These are phyloP conservation scores for Taphrina communis DNA, from an alignment of 1,139 yeast species.

Conservation along the genomic window DNA sequence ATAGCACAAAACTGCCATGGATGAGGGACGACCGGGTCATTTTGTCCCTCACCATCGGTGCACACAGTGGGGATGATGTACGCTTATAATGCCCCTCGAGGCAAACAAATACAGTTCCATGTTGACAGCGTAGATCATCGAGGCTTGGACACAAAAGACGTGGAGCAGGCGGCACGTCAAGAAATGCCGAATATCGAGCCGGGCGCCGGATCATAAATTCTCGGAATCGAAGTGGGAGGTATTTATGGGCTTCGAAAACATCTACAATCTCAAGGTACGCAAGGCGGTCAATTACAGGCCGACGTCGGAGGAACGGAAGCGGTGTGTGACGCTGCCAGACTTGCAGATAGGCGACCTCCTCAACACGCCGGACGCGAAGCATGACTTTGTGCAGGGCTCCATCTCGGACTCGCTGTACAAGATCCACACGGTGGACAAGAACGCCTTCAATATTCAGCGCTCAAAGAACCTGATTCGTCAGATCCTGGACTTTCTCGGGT, in stretches of 20 bases:
- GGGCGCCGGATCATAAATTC: constrained; percentile 25
- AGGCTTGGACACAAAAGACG: constrained; percentile 23
- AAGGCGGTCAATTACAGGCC: constrained; percentile 22
- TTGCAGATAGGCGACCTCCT: constrained; percentile 9
- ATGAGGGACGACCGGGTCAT: constrained; percentile 41
- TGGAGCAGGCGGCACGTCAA: constrained; percentile 31
- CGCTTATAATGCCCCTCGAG: not conserved
- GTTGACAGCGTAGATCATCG: constrained; percentile 11
- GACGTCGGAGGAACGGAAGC: constrained; percentile 10
- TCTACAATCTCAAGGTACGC: constrained; percentile 32
- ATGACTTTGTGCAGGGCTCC: constrained; percentile 27
- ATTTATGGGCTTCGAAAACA: constrained; percentile 34
- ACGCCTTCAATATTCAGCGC: constrained; percentile 37
- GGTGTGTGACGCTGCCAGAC: constrained; percentile 18
- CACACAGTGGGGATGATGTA: constrained; percentile 31
- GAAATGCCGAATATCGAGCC: constrained; percentile 12
- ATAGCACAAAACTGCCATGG: constrained; percentile 39
- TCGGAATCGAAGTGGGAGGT: constrained; percentile 26
- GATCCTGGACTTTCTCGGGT: constrained; percentile 32
- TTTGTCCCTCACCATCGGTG: constrained; percentile 31
- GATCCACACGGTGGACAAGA: constrained; percentile 29
- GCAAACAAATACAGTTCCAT: not conserved
- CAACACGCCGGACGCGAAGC: constrained; percentile 29
- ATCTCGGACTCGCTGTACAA: constrained; percentile 36
- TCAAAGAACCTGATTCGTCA: constrained; percentile 37